Evolutionary conservation across 192 early-diverging fungal genomes (phyloP), one percentile per base, ranked within the genome.

Genomic region (Gamsiella multidivaricata): DNA sequence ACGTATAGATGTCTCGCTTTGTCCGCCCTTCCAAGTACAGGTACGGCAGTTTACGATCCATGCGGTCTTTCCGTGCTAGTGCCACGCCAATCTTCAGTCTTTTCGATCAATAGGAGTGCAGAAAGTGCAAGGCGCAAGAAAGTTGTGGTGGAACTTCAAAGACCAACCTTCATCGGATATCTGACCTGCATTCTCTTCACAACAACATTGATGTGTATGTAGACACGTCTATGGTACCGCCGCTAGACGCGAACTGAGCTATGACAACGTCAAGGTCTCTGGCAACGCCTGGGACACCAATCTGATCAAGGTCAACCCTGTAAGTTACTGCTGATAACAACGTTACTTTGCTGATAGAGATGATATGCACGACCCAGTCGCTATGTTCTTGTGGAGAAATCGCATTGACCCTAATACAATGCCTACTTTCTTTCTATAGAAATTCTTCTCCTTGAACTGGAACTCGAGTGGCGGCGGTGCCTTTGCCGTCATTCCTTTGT

Each of bases 211-310:
- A n/a, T n/a, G n/a, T n/a, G n/a, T 14, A 20, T 46, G 4, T 67
- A 86, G 98, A 67, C 98, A 99, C 86, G 94, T 97, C 54, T 99
- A 90, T 69, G 97, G 96, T 49, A 96, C 92, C 6, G 80, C 86
- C 6, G 83, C 88, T 79, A 98, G 96, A 85, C 88, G 94, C 70
- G 96, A 99, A 41, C 81, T 90, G 43, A 91, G 94, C 84, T 99
- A 92, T 65, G 98, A 99, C 83, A 98, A 96, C 85, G 83, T 97
- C 52, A 88, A 94, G 64, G 89, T 97, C 46, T 91, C 93, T 31
- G 84, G 89, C 53, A 93, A 87, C 61, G 97, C 98, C 10, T 98
- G 96, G 96, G 98, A 99, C 81, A 99, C 95, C 76, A 98, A 99
- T 87, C 86, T 96, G 65, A 93, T 98, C 70, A 90, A 94, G 54